Conservation (phyloP, 2,329 filamentous ascomycete genomes). For the Aspergillus pseudotamarii region DNA sequence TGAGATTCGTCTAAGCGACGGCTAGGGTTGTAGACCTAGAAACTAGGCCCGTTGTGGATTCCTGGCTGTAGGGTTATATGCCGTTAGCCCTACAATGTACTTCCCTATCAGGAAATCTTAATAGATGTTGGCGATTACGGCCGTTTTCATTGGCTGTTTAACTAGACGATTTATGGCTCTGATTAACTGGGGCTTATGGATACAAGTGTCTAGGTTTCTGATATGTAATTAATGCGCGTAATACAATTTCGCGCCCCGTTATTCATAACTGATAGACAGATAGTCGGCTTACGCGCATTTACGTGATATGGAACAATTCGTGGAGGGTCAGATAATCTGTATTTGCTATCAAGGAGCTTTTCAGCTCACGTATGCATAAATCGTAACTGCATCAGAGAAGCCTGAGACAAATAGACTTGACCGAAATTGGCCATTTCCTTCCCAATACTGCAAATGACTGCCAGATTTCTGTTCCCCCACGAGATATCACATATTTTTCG, state of each 20-base stretch:
- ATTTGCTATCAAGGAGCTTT: slow-evolving; percentile 38
- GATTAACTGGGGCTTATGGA: neutral
- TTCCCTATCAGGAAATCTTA: neutral
- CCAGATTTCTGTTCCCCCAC: slow-evolving; percentile 62
- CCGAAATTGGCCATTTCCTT: slow-evolving; percentile 29
- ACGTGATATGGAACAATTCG: slow-evolving; percentile 18
- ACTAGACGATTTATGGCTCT: neutral
- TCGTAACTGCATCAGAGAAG: slow-evolving; percentile 43
- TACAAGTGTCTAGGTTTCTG: neutral
- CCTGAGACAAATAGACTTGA: slow-evolving; percentile 33
- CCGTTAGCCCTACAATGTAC: slow-evolving; percentile 12
- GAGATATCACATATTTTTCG: slow-evolving; percentile 57
- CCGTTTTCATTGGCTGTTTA: neutral
- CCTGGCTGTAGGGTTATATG: slow-evolving; percentile 12
- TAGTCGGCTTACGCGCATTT: slow-evolving; percentile 3
- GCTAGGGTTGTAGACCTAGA: slow-evolving; percentile 45
- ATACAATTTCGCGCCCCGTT: neutral
- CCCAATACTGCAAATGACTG: slow-evolving; percentile 34
- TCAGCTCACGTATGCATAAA: slow-evolving; percentile 36
- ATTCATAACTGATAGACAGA: neutral
- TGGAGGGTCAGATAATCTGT: slow-evolving; percentile 38
- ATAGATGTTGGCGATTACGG: neutral
- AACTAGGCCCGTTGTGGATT: slow-evolving; percentile 31
- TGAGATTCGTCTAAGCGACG: slow-evolving; percentile 48
- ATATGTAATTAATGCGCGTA: neutral